Conservation (phyloP, 140 eudicot genomes). For the Bidens hawaiensis region DNA sequence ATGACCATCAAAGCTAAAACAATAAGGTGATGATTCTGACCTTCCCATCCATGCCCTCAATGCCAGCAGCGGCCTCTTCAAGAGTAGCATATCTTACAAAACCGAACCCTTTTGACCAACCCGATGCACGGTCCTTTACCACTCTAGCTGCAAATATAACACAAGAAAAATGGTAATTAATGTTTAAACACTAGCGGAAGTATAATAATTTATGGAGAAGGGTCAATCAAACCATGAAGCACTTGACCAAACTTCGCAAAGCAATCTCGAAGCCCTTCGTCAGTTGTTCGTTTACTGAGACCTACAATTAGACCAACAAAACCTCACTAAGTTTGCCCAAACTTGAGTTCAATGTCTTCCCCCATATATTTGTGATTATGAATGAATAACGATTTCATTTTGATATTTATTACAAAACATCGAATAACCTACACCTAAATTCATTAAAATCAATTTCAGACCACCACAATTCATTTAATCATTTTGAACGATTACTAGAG, state of each 20-base stretch:
- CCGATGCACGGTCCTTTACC: conserved; percentile 38
- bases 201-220: background rate
- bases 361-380: too few species aligned
- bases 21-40: background rate
- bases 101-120: conserved; percentile 45
- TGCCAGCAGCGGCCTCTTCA: conserved; percentile 50
- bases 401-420: too few species aligned
- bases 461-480: background rate
- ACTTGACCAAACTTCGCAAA: conserved; percentile 74
- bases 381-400: too few species aligned
- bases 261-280: conserved; percentile 59
- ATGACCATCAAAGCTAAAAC: background rate
- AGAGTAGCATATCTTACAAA: conserved; percentile 35
- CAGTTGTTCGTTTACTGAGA: conserved; percentile 70
- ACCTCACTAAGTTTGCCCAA: background rate
- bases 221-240: conserved; percentile 46
- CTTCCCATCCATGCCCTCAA: conserved; percentile 48
- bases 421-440: background rate
- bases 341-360: too few species aligned
- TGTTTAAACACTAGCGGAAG: background rate
- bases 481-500: background rate
- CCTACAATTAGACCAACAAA: conserved; percentile 28
- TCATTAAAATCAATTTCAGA: background rate
- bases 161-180: background rate
- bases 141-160: conserved; percentile 46